phyloP scores from a whole-genome alignment of 495 filamentous ascomycete genomes.

The Baudoinia panamericana region DNA sequence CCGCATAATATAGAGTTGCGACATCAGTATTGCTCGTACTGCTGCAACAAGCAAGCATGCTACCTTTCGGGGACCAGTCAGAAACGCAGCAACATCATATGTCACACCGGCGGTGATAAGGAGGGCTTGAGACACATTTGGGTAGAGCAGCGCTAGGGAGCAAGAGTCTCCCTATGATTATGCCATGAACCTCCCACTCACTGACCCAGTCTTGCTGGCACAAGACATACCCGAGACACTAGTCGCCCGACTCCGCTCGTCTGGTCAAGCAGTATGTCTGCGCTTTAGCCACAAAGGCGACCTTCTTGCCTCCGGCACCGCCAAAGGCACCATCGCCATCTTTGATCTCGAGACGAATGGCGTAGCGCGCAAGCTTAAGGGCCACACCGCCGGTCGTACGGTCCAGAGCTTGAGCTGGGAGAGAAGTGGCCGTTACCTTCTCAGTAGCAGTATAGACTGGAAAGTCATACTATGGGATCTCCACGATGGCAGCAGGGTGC shows the following conservation, averaged over 20 bases:
- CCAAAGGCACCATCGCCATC: slow-evolving; percentile 85
- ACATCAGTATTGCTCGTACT: no score
- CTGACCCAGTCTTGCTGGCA: slow-evolving; percentile 72
- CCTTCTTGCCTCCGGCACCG: slow-evolving; percentile 81
- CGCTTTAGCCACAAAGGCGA: slow-evolving; percentile 92
- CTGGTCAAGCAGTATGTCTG: slow-evolving; percentile 52
- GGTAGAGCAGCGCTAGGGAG: not conserved
- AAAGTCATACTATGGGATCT: slow-evolving; percentile 93
- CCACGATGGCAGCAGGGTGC: slow-evolving; percentile 52
- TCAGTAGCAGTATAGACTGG: slow-evolving; percentile 90
- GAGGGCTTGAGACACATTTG: not conserved
- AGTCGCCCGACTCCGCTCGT: slow-evolving; percentile 65
- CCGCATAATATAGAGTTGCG: no score
- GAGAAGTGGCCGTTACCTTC: slow-evolving; percentile 76
- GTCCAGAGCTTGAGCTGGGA: slow-evolving; percentile 60
- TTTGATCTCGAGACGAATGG: slow-evolving; percentile 97
- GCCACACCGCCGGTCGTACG: slow-evolving; percentile 48
- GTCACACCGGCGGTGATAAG: not conserved
- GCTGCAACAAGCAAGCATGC: no score
- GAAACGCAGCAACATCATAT: no score
- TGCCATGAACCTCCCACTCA: slow-evolving; percentile 63
- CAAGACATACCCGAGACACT: slow-evolving; percentile 91
- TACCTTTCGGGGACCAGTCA: no score
- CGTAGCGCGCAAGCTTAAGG: slow-evolving; percentile 80
- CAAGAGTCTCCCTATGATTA: no score